phyloP scores from a whole-genome alignment of 2,329 filamentous ascomycete species.

The Microcera coccophila region DNA sequence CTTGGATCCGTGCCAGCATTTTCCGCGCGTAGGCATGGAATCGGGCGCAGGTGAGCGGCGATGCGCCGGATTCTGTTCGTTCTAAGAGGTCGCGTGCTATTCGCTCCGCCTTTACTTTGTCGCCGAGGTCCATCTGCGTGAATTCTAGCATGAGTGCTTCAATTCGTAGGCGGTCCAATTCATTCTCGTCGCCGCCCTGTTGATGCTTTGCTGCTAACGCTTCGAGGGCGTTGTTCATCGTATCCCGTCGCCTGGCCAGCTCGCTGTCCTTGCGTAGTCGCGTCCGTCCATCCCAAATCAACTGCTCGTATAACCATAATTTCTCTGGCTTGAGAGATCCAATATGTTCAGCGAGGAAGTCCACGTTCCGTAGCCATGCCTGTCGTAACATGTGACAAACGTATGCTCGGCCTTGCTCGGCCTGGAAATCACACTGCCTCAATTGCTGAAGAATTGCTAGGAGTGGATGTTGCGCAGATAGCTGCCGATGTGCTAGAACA shows the following conservation, averaged over 20 bases:
- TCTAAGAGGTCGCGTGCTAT: constrained; percentile 29
- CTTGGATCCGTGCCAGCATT: constrained; percentile 35
- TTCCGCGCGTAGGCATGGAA: constrained; percentile 38
- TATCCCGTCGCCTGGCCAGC: constrained; percentile 24
- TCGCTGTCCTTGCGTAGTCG: constrained; percentile 32
- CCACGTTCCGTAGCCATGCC: constrained; percentile 37
- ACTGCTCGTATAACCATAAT: constrained; percentile 38
- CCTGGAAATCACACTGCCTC: constrained; percentile 29
- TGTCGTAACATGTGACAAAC: constrained; percentile 33
- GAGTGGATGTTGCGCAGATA: constrained; percentile 33
- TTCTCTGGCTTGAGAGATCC: constrained; percentile 27
- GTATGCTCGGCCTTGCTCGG: constrained; percentile 29
- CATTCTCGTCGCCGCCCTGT: constrained; percentile 7
- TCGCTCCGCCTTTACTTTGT: constrained; percentile 30
- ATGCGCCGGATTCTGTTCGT: constrained; percentile 21
- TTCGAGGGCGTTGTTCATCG: constrained; percentile 31
- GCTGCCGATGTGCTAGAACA: constrained; percentile 25
- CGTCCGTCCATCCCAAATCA: constrained; percentile 38
- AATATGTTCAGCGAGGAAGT: constrained; percentile 31
- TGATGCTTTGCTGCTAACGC: constrained; percentile 18
- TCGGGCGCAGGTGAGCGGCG: constrained; percentile 29
- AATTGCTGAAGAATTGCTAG: constrained; percentile 32
- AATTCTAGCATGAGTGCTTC: constrained; percentile 35
- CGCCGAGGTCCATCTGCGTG: constrained; percentile 37
- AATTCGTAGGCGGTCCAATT: constrained; percentile 28